Evolutionary conservation across 2,329 filamentous ascomycete genomes (phyloP).

Genomic region (Colletotrichum falcatum): DNA sequence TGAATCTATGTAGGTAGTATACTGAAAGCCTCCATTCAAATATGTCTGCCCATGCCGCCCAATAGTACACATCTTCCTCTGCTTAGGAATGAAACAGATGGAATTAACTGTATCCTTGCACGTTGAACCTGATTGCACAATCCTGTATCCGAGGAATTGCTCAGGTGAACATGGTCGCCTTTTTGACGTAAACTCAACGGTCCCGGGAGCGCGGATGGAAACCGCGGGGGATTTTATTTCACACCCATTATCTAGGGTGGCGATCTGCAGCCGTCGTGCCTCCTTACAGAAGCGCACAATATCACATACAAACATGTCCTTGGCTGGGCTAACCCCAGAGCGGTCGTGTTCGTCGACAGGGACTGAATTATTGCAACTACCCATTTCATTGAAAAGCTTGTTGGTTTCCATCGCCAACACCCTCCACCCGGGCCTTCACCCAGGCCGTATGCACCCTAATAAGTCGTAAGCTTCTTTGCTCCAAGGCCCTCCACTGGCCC

Average conservation of each 20-base stretch:
- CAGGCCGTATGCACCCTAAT: slow-evolving; percentile 70
- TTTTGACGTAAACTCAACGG: no score
- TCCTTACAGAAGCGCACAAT: background rate
- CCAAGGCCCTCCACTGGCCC: slow-evolving; percentile 72
- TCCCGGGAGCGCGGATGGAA: background rate
- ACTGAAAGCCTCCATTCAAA: background rate
- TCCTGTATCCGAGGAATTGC: background rate
- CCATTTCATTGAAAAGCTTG: background rate
- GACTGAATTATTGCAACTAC: background rate
- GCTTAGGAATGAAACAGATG: background rate
- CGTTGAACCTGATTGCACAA: background rate
- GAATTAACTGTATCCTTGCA: no score
- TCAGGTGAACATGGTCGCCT: background rate
- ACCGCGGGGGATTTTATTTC: background rate
- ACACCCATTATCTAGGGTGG: background rate
- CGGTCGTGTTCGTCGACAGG: background rate
- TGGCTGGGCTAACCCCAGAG: background rate
- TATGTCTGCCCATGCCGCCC: background rate
- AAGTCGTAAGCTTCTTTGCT: slow-evolving; percentile 76
- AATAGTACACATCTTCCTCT: background rate
- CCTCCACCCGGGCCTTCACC: slow-evolving; percentile 32
- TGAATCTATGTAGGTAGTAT: background rate
- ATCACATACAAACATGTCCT: background rate
- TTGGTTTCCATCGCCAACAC: background rate
- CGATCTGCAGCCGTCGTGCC: no score